Evolutionary conservation across 192 early-diverging fungal species (phyloP), one percentile per base, ranked within the genome.

Genomic region (Backusella tuberculispora): DNA sequence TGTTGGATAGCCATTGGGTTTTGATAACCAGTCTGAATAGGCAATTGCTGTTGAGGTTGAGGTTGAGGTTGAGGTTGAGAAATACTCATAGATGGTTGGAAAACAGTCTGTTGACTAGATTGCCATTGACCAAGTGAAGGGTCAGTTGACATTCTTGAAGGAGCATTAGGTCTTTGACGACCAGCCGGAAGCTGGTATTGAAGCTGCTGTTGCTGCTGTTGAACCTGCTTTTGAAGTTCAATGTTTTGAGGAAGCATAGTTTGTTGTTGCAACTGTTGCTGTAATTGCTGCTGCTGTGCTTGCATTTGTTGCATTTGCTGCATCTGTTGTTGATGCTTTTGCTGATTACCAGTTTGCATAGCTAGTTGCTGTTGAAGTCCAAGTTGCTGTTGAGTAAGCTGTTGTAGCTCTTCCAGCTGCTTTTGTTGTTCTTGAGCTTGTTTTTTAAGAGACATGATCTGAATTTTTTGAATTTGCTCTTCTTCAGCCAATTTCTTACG

Each of bases 1-100:
- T 82, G 78, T n/a, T 81, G 77, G 1, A 60, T 60, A 24, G 9
- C 12, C 53, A 60, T 60, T 60, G 53, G 21, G 24, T 60, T 60
- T 38, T 69, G 72, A 56, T 76, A 78, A 46, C 34, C 24, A 38
- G 69, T 26, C 26, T 50, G 65, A 17, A 38, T 42, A 34, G 38
- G 24, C 47, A 60, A 10, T 24, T 34, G 17, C 29, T 34, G 29
- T 38, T 26, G n/a, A 53, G n/a, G 8, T 14, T 64, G 60, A 21
- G 40, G 17, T 8, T 63, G 67, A 41, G 50, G 41, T 37, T n/a
- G 60, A 43, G 71, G 73, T n/a, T 64, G 46, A 26, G 53, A 60
- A 24, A 60, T 10, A 26, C 2, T 34, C 29, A n/a, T 10, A 60
- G 8, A 5, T 12, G 66, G 69, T 21, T 76, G 75, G 53, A 60